Evolutionary conservation across 148 eudicot species (phyloP).

Genomic region (Limonium bicolor): DNA sequence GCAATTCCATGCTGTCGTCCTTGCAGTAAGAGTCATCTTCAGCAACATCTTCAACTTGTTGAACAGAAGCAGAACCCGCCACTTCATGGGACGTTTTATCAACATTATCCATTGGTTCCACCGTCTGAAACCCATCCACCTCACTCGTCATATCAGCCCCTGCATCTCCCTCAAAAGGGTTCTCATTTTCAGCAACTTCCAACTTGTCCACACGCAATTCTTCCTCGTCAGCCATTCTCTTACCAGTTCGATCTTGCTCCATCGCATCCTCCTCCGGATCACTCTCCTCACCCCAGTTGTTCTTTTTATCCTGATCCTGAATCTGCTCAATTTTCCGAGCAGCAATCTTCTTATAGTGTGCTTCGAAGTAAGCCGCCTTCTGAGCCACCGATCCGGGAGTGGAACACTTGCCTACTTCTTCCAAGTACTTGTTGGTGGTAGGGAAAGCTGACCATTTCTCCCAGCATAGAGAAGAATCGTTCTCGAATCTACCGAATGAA

Average conservation of each 20-base stretch:
- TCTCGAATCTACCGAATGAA: slow-evolving; percentile 89
- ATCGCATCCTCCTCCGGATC: slow-evolving; percentile 8
- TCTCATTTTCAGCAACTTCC: not conserved
- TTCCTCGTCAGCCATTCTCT: slow-evolving; percentile 2
- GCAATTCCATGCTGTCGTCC: slow-evolving; percentile 7
- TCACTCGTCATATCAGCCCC: not conserved
- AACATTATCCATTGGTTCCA: not conserved
- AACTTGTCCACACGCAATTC: slow-evolving; percentile 9
- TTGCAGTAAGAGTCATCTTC: slow-evolving; percentile 15
- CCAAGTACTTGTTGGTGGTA: slow-evolving; percentile 79
- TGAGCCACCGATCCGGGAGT: slow-evolving; percentile 97
- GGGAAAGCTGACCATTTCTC: slow-evolving; percentile 96
- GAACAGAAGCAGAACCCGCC: slow-evolving; percentile 1
- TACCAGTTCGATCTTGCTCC: slow-evolving; percentile 9
- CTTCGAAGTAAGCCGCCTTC: slow-evolving; percentile 93
- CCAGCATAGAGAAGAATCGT: slow-evolving; percentile 82
- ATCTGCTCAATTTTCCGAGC: slow-evolving; percentile 52
- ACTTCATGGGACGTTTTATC: slow-evolving; percentile 5
- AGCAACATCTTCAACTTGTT: slow-evolving; percentile 12
- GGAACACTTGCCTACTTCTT: slow-evolving; percentile 78
- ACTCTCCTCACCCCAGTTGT: slow-evolving; percentile 6
- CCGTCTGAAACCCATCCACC: not conserved
- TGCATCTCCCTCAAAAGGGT: slow-evolving; percentile 8
- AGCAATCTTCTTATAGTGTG: slow-evolving; percentile 83
- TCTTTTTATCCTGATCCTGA: slow-evolving; percentile 39